Percentiles rank a stretch among this genome's conserved stretches.
Conservation (phyloP, 371 early-diverging fungal species). For the Saksenaea vasiformis region DNA sequence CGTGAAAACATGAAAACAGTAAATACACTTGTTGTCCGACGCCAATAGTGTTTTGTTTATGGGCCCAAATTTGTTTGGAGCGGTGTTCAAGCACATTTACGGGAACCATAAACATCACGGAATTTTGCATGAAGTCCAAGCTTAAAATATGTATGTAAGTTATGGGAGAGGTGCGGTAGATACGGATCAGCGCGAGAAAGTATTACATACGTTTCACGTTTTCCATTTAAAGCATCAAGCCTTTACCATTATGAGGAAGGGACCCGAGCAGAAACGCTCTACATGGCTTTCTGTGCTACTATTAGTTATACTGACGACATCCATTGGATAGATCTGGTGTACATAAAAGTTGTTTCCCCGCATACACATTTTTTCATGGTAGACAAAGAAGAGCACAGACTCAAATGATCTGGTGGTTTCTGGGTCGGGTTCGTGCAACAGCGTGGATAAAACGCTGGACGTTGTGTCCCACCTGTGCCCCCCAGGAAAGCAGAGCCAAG, state of each 20-base stretch:
- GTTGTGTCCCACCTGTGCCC: neutral
- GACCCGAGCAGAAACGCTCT: neutral
- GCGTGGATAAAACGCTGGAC: neutral
- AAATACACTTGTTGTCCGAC: neutral
- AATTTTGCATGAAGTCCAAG: neutral
- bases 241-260: neutral
- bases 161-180: neutral
- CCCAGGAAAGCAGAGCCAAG: neutral
- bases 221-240: neutral
- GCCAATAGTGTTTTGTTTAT: no score
- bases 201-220: neutral
- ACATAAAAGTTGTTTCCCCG: constrained; percentile 2
- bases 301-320: neutral
- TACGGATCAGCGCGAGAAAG: constrained; percentile 3
- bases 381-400: constrained; percentile 2
- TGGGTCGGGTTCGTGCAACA: neutral
- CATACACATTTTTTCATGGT: neutral
- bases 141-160: neutral
- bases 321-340: neutral
- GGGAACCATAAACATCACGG: neutral
- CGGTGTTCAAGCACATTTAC: no score
- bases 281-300: neutral
- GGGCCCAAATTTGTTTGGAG: no score
- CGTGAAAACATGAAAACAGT: neutral
- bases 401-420: neutral